Evolutionary conservation across 805 yeast genomes (phyloP).

Genomic region (Starmerella sp.): DNA sequence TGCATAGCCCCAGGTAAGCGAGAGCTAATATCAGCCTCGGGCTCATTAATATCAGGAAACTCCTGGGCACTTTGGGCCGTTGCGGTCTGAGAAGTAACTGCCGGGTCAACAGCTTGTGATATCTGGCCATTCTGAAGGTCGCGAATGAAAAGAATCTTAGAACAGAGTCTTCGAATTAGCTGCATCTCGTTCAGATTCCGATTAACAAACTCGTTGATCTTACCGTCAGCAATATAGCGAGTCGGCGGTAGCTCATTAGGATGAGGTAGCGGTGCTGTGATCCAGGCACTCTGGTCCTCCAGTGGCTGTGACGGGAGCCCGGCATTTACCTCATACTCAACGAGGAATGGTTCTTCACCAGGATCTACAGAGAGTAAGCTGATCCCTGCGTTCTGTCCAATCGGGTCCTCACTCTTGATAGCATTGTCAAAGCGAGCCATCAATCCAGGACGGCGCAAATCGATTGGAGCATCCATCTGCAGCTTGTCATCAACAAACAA

Average conservation of each 20-base stretch:
- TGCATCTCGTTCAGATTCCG: slow-evolving; percentile 71
- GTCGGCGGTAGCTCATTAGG: slow-evolving; percentile 35
- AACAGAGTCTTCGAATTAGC: slow-evolving; percentile 75
- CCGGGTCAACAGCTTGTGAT: background rate
- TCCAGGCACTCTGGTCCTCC: slow-evolving; percentile 19
- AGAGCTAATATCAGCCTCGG: slow-evolving; percentile 75
- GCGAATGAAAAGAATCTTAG: slow-evolving; percentile 74
- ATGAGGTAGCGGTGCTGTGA: slow-evolving; percentile 19
- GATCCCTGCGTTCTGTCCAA: slow-evolving; percentile 19
- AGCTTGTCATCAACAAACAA: slow-evolving; percentile 51
- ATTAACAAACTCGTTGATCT: slow-evolving; percentile 49
- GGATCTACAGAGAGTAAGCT: slow-evolving; percentile 7
- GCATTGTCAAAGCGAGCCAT: slow-evolving; percentile 46
- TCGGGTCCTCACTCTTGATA: slow-evolving; percentile 21
- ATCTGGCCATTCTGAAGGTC: slow-evolving; percentile 57
- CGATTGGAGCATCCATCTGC: slow-evolving; percentile 58
- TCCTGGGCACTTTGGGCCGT: slow-evolving; percentile 5
- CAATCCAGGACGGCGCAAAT: slow-evolving; percentile 49
- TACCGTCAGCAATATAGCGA: slow-evolving; percentile 31
- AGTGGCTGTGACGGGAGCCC: slow-evolving; percentile 55
- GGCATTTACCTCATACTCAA: slow-evolving; percentile 77
- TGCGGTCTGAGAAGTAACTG: background rate
- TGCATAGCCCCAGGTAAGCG: slow-evolving; percentile 59
- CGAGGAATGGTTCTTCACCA: slow-evolving; percentile 31
- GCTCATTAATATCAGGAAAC: slow-evolving; percentile 38